Percentiles rank a stretch among this genome's conserved stretches.
Evolutionary conservation across 352 stramenopile genomes (phyloP).

Genomic region (Phytophthora kernoviae): DNA sequence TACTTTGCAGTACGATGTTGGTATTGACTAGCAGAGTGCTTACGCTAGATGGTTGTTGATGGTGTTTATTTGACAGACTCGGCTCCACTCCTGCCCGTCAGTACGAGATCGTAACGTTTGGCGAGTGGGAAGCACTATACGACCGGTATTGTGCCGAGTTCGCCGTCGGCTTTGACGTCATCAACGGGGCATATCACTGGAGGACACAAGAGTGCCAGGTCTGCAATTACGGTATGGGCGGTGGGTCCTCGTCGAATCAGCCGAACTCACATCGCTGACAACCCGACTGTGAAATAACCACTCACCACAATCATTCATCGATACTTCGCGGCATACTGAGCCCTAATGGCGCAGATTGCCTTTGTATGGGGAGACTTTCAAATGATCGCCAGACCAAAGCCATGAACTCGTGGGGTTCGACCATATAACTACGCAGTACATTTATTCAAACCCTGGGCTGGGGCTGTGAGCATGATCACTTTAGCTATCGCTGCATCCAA

Average conservation of each 20-base stretch:
- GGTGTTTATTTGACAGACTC: slow-evolving; percentile 35
- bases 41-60: slow-evolving; percentile 2
- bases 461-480: not conserved
- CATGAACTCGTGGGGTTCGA: not conserved
- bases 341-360: too few relatives aligned
- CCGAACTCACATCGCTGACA: slow-evolving; percentile 53
- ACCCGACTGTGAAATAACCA: not conserved
- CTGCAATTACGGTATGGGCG: slow-evolving; percentile 79
- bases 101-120: slow-evolving; percentile 87
- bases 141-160: slow-evolving; percentile 82
- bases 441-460: not conserved
- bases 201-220: slow-evolving; percentile 76
- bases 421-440: not conserved
- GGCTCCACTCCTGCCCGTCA: slow-evolving; percentile 57
- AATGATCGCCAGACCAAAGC: slow-evolving; percentile 1
- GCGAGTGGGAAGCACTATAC: slow-evolving; percentile 85
- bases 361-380: not conserved
- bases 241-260: slow-evolving; percentile 34
- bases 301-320: too few relatives aligned
- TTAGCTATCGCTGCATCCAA: not conserved
- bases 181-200: slow-evolving; percentile 85
- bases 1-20: too few relatives aligned
- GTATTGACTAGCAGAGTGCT: not conserved
- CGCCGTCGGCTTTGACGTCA: slow-evolving; percentile 80
- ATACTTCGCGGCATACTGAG: too few relatives aligned